Evolutionary conservation across 352 stramenopile species (phyloP).

Genomic region (Globisporangium okanoganense): DNA sequence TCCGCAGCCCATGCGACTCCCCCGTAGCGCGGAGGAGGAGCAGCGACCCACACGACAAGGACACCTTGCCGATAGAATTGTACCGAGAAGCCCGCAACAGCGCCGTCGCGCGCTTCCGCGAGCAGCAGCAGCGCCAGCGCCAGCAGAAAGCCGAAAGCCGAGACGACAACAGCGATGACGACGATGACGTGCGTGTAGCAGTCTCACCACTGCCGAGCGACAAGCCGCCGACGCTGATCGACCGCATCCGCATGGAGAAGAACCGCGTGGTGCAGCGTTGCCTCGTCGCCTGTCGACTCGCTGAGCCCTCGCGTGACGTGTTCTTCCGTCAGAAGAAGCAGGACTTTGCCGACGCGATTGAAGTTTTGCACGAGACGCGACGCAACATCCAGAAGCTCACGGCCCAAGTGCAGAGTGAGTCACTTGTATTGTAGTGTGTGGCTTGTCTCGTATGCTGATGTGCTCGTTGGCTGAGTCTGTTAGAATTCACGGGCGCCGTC

Average conservation of each 20-base stretch:
- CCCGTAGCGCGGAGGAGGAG: background rate
- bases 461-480: background rate
- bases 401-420: constrained; percentile 38
- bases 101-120: constrained; percentile 1
- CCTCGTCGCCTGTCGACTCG: constrained; percentile 44
- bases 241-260: constrained; percentile 38
- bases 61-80: constrained; percentile 4
- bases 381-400: constrained; percentile 39
- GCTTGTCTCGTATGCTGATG: background rate
- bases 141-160: background rate
- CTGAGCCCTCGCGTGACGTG: constrained; percentile 46
- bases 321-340: constrained; percentile 44
- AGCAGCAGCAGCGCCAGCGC: background rate
- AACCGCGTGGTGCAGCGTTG: constrained; percentile 66
- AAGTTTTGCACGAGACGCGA: constrained; percentile 38
- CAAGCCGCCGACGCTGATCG: constrained; percentile 16
- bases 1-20: background rate
- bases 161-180: background rate
- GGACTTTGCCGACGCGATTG: constrained; percentile 35
- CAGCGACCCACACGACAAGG: background rate
- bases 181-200: background rate
- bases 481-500: constrained; percentile 11
- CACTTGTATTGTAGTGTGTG: background rate
- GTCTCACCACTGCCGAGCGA: background rate
- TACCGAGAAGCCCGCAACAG: constrained; percentile 8